phyloP scores from a whole-genome alignment of 441 rosid species.

The Viola pubescens region DNA sequence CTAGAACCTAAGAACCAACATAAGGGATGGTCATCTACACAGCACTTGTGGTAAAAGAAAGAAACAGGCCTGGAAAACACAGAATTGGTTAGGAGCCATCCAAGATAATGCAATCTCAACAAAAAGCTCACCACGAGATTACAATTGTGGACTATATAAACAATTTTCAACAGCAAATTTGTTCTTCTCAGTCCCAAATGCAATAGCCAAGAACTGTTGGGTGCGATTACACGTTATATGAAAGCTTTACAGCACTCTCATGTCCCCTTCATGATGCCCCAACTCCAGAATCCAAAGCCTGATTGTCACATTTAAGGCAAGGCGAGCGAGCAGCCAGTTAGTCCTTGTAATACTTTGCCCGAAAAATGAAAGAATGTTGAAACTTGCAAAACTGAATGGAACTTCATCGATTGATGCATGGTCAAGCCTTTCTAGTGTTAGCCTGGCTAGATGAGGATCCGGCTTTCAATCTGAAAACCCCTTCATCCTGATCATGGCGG shows the following conservation, averaged over 20 bases:
- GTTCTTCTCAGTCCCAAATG: slow-evolving; percentile 15
- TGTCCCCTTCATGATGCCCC: slow-evolving; percentile 10
- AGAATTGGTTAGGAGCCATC: slow-evolving; percentile 16
- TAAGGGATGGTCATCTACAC: no score
- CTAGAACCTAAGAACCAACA: not conserved
- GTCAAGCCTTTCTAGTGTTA: slow-evolving; percentile 40
- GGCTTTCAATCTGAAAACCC: slow-evolving; percentile 40
- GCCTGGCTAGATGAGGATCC: slow-evolving; percentile 41
- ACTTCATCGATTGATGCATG: slow-evolving; percentile 3
- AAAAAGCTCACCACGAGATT: slow-evolving; percentile 6
- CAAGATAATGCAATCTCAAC: slow-evolving; percentile 10
- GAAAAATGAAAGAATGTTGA: slow-evolving; percentile 46
- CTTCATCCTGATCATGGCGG: slow-evolving; percentile 41
- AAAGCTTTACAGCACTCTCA: slow-evolving; percentile 14
- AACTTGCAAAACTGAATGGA: slow-evolving; percentile 17
- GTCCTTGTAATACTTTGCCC: slow-evolving; percentile 18
- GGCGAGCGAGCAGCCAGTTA: slow-evolving; percentile 17
- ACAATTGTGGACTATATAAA: slow-evolving; percentile 16
- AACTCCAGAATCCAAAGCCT: slow-evolving; percentile 11
- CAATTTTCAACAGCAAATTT: slow-evolving; percentile 4
- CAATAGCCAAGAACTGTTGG: slow-evolving; percentile 7
- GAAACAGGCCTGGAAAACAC: no score
- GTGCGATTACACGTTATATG: not conserved
- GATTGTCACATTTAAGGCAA: not conserved
- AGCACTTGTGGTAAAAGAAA: no score